Conservation (phyloP, 331 rosid species). For the Saraca asoca region DNA sequence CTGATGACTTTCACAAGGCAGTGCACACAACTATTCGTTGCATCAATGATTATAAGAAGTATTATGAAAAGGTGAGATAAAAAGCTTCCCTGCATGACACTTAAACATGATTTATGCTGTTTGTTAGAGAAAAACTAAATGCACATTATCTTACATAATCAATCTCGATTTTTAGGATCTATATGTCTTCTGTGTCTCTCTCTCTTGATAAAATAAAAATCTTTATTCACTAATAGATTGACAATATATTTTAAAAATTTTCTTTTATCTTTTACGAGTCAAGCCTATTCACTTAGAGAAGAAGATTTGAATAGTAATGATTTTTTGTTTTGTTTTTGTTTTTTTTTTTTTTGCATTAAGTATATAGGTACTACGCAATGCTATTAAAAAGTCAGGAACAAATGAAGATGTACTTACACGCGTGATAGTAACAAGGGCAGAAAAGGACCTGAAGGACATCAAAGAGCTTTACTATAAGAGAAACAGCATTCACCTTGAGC, state of each 20-base stretch:
- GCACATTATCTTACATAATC: no score
- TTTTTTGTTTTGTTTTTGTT: no score
- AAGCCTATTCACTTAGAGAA: no score
- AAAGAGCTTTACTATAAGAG: conserved; percentile 60
- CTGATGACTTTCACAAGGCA: conserved; percentile 57
- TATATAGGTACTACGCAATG: conserved; percentile 64
- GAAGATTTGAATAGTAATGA: no score
- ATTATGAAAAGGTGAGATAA: conserved; percentile 68
- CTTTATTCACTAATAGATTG: no score
- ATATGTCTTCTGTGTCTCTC: no score
- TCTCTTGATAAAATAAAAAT: no score
- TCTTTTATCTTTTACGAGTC: no score
- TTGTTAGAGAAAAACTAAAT: neutral
- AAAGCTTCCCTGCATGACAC: neutral
- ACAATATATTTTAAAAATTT: no score
- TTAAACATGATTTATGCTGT: neutral
- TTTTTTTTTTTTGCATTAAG: neutral
- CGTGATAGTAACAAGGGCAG: conserved; percentile 79
- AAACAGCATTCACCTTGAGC: conserved; percentile 59
- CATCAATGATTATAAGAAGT: conserved; percentile 62
- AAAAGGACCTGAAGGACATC: conserved; percentile 67
- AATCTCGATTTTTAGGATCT: no score
- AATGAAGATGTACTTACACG: conserved; percentile 76
- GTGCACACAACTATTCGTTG: conserved; percentile 54
- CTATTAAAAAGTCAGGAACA: conserved; percentile 49